Evolutionary conservation across 805 yeast species (phyloP), one percentile per base, ranked within the genome.

Genomic region (Saturnispora ahearnii): DNA sequence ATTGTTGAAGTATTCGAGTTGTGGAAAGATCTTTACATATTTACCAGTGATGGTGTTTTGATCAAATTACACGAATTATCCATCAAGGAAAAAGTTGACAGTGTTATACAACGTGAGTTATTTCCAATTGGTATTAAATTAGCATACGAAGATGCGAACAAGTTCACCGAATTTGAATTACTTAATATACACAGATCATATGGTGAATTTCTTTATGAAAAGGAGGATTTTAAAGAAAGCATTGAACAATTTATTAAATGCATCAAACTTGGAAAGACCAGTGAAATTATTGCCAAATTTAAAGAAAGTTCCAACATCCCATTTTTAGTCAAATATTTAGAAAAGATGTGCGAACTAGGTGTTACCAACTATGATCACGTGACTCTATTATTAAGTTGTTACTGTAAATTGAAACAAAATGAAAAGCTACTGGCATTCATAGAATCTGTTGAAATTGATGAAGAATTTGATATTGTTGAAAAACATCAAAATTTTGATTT

Each of bases 291-390:
- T 18, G 77, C 87, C 41, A 82, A 83, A 58, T 87, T 83, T 63
- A 82, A 84, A 55, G 95, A 84, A 52, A 82, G 88, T 21, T 79
- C 86, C 6, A 82, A 84, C 51, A 84, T 87, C 1, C 68, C 71
- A 29, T 78, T 78, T 52, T 66, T 90, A 57, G 74, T 87, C 0
- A 69, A 70, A 40, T 89, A 84, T 55, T 67, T 89, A 32, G 80
- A 79, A 62, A 75, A 75, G 11, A 69, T 89, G 55, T 71, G 84
- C 48, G 73, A 73, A 7, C 63, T 72, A 41, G 73, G 75, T 2
- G 56, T 74, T 12, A 82, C 96, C 0, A 77, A 78, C n/a, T 73
- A 78, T 30, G 95, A 89, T 60, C 97, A 91, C 63, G 74, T 88
- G 5, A 89, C 96, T 0, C 65, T 91, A 26, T 69, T 90, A 38